A percentile compares a stretch with the other conserved stretches of the same genome.
Evolutionary conservation across 192 early-diverging fungal species (phyloP).

Genomic region (Coemansia sp.): DNA sequence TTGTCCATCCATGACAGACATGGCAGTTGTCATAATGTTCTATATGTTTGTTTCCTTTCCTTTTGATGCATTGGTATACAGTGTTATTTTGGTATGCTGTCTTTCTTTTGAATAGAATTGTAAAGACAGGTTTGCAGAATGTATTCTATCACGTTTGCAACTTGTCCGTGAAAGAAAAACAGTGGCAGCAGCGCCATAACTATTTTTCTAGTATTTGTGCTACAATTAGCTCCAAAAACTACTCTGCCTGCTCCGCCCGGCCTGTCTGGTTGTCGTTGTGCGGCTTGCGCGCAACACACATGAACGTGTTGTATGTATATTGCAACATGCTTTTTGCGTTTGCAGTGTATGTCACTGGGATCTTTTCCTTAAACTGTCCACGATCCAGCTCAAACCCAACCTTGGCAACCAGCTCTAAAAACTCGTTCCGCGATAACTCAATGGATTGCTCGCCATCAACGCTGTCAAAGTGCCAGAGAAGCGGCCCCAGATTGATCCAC

Average conservation of each 20-base stretch:
- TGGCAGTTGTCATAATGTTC: too few species aligned
- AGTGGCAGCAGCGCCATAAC: not conserved
- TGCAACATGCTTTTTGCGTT: slow-evolving; percentile 80
- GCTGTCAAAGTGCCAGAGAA: slow-evolving; percentile 95
- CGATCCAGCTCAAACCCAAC: slow-evolving; percentile 75
- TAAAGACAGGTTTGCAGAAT: too few species aligned
- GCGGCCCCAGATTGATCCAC: slow-evolving; percentile 88
- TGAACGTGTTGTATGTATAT: slow-evolving; percentile 71
- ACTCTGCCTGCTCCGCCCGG: not conserved
- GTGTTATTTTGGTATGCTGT: not conserved
- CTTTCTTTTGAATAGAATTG: too few species aligned
- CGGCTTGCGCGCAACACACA: slow-evolving; percentile 48
- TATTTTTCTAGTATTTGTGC: too few species aligned
- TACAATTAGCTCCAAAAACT: not conserved
- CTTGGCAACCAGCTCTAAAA: slow-evolving; percentile 60
- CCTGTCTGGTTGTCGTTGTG: not conserved
- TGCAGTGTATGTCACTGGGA: slow-evolving; percentile 71
- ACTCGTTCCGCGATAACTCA: slow-evolving; percentile 85
- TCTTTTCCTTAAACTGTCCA: slow-evolving; percentile 58
- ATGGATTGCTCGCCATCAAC: slow-evolving; percentile 76
- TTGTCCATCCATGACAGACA: too few species aligned
- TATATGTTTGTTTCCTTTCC: too few species aligned
- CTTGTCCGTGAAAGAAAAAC: not conserved
- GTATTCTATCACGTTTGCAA: not conserved
- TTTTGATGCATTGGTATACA: too few species aligned